These are phyloP conservation scores for Quercus dentata DNA, from an alignment of 306 rosid genomes.

Conservation along the genomic window DNA sequence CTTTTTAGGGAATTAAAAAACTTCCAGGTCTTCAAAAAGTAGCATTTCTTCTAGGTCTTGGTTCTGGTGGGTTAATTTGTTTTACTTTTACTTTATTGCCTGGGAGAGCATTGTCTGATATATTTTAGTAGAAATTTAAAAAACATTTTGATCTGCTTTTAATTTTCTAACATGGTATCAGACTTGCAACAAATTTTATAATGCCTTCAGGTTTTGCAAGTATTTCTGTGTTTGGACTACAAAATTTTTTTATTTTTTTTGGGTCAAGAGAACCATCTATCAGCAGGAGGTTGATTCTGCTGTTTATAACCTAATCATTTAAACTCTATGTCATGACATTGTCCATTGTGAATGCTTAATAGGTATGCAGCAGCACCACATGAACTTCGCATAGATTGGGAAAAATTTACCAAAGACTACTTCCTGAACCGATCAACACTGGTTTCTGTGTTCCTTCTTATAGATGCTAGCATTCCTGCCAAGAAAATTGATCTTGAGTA, in stretches of 20 bases:
- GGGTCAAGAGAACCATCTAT: neutral
- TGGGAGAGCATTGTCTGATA: neutral
- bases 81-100: neutral
- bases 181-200: neutral
- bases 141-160: neutral
- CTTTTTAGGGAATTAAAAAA: slow-evolving; percentile 10
- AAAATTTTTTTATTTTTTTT: too few species aligned
- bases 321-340: neutral
- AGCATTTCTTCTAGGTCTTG: slow-evolving; percentile 2
- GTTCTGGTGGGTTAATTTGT: slow-evolving; percentile 5
- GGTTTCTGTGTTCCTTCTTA: slow-evolving; percentile 95
- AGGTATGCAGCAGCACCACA: slow-evolving; percentile 98
- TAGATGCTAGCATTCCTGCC: slow-evolving; percentile 97
- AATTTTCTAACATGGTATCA: neutral
- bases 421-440: slow-evolving; percentile 74
- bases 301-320: neutral
- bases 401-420: slow-evolving; percentile 84
- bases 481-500: slow-evolving; percentile 83
- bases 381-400: slow-evolving; percentile 86
- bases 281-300: slow-evolving; percentile 8
- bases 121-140: neutral
- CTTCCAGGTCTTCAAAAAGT: neutral
- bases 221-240: neutral
- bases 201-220: neutral
- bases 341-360: slow-evolving; percentile 10